phyloP scores from a whole-genome alignment of 306 rosid species.

The Vigna radiata region DNA sequence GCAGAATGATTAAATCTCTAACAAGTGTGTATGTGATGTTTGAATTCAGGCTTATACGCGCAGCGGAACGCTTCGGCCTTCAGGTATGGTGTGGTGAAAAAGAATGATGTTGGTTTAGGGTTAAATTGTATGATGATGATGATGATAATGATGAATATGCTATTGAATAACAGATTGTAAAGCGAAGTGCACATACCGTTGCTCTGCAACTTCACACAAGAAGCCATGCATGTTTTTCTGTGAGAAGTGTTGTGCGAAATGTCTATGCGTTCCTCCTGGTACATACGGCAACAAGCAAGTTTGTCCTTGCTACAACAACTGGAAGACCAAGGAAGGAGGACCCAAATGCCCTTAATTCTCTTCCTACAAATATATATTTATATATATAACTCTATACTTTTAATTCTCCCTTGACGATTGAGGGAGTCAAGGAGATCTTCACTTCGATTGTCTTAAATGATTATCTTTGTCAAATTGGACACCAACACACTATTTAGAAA shows the following conservation, averaged over 20 bases:
- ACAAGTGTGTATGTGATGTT: neutral
- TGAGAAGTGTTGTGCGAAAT: conserved; percentile 78
- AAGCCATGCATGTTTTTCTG: conserved; percentile 97
- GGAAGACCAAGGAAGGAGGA: conserved; percentile 93
- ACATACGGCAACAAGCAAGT: conserved; percentile 76
- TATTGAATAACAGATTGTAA: conserved; percentile 60
- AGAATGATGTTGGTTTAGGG: too few relatives aligned
- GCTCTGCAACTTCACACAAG: conserved; percentile 92
- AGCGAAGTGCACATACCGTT: conserved; percentile 67
- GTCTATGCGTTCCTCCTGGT: conserved; percentile 91
- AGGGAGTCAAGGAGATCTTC: too few relatives aligned
- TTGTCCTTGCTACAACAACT: conserved; percentile 91
- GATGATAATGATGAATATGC: neutral
- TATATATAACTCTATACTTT: too few relatives aligned
- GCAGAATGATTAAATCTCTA: too few relatives aligned
- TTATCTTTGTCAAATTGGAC: too few relatives aligned
- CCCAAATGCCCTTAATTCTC: conserved; percentile 84
- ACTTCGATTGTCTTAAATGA: too few relatives aligned
- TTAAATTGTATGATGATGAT: neutral
- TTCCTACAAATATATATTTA: too few relatives aligned
- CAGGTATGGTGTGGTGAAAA: conserved; percentile 47
- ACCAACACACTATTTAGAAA: too few relatives aligned
- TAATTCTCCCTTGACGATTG: too few relatives aligned
- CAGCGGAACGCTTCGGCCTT: conserved; percentile 57
- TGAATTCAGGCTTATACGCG: conserved; percentile 55